Evolutionary conservation across 2,329 filamentous ascomycete species (phyloP), one percentile per base, ranked within the genome.

Genomic region (Aotearoamyces nothofagi): DNA sequence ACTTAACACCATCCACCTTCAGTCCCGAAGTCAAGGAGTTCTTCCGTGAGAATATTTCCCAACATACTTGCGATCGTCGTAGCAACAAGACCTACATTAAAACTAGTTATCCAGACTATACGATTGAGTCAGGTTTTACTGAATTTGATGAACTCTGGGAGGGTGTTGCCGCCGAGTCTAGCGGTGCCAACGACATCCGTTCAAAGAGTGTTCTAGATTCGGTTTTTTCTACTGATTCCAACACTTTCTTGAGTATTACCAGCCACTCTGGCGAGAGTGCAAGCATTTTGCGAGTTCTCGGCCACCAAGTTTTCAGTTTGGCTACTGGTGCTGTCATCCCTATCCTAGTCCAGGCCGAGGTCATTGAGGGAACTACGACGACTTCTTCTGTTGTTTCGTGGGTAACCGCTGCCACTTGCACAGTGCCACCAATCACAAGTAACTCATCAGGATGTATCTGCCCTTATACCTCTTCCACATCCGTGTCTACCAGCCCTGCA

Each of bases 241-340:
- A 54, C 30, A 67, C 63, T 1, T 74, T 64, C 58, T 49, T 76
- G 37, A 69, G 62, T 37, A 53, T 75, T 33, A 74, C 68, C 2
- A 67, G 59, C 30, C 71, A 77, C 49, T 65, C 61, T 12, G 71
- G 70, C 5, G 61, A 68, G 41, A 70, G 72, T 39, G 43, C 43
- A 8, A 57, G 53, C 30, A 50, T 70, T 14, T 55, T 74, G 3
- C 42, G 54, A 39, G 69, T 69, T 0, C 50, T 79, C 4, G 62
- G 63, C 28, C 76, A 81, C 41, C 61, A 63, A n/a, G 38, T 51
- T 3, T 81, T 80, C 45, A 48, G 54, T 3, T 54, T 81, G 9
- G 57, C 56, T n/a, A 82, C 77, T 0, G 76, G 77, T 6, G 65
- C 71, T 33, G 64, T 76, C 5, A 74, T 81, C 15, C 74, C 76